phyloP scores from a whole-genome alignment of 2,329 filamentous ascomycete genomes.

The Pseudocercospora crystallina region DNA sequence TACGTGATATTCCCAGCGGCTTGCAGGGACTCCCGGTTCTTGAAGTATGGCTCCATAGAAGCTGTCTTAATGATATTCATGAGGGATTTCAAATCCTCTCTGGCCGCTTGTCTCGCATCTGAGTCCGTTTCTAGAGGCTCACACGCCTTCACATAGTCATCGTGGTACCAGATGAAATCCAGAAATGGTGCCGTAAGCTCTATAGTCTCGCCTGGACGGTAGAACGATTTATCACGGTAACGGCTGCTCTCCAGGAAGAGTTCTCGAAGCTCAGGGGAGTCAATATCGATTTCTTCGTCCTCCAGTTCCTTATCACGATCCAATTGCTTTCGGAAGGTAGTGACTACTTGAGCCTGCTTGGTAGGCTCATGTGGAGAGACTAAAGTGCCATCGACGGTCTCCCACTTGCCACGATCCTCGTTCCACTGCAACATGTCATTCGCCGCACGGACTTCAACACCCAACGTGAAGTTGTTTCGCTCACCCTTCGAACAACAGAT shows the following conservation, averaged over 20 bases:
- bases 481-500: too few species aligned
- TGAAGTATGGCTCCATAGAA: slow-evolving; percentile 2
- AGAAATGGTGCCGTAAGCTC: background rate
- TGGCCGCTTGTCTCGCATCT: background rate
- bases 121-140: slow-evolving; percentile 3
- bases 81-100: slow-evolving; percentile 8
- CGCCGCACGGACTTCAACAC: background rate
- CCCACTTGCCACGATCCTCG: background rate
- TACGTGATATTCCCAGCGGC: background rate
- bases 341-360: background rate
- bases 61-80: background rate
- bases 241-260: slow-evolving; percentile 3
- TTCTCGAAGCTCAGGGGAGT: background rate
- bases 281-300: slow-evolving; percentile 9
- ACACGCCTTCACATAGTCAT: slow-evolving; percentile 4
- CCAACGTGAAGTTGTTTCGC: background rate
- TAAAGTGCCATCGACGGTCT: background rate
- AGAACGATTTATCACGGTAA: background rate
- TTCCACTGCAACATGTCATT: slow-evolving; percentile 6
- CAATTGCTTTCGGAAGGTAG: slow-evolving; percentile 7
- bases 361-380: background rate
- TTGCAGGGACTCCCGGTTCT: background rate
- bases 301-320: slow-evolving; percentile 9
- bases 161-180: slow-evolving; percentile 5
- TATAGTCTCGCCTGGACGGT: background rate